A percentile compares a stretch with the other conserved stretches of the same genome.
Conservation (phyloP, 305 asterid genomes). For the Fraxinus velutina region DNA sequence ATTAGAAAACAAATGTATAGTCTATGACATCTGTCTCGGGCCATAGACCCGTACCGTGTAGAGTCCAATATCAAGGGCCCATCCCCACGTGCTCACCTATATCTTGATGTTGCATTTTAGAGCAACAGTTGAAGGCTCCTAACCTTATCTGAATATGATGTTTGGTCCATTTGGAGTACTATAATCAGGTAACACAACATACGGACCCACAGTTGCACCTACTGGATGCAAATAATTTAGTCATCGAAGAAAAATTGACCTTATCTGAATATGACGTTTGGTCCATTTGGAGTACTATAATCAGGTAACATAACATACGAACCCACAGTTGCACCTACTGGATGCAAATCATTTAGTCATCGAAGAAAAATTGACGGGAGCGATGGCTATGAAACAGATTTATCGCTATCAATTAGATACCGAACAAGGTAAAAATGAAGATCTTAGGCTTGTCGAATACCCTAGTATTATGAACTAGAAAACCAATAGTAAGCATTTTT, state of each 20-base stretch:
- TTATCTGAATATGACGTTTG: constrained; percentile 22
- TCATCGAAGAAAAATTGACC: not conserved
- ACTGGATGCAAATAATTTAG: not conserved
- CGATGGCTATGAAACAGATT: not conserved
- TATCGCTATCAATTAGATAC: not conserved
- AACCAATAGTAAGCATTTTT: not conserved
- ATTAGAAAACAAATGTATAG: not conserved
- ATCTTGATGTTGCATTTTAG: constrained; percentile 20
- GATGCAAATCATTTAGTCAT: not conserved
- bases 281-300: not conserved
- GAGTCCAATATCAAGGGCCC: constrained; percentile 22
- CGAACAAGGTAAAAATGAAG: not conserved
- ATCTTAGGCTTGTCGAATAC: not conserved
- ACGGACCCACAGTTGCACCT: not conserved
- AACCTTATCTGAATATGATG: constrained; percentile 30
- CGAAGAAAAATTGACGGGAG: not conserved
- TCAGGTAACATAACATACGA: not conserved
- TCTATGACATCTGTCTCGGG: constrained; percentile 21
- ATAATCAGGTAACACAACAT: not conserved
- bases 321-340: not conserved
- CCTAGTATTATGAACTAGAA: not conserved
- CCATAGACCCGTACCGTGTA: constrained; percentile 19
- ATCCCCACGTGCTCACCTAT: constrained; percentile 32
- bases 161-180: not conserved
- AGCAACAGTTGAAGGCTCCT: constrained; percentile 6